Base-by-base conservation (phyloP, 2,329 filamentous ascomycete genomes). In the Nigrospora sphaerica region DNA sequence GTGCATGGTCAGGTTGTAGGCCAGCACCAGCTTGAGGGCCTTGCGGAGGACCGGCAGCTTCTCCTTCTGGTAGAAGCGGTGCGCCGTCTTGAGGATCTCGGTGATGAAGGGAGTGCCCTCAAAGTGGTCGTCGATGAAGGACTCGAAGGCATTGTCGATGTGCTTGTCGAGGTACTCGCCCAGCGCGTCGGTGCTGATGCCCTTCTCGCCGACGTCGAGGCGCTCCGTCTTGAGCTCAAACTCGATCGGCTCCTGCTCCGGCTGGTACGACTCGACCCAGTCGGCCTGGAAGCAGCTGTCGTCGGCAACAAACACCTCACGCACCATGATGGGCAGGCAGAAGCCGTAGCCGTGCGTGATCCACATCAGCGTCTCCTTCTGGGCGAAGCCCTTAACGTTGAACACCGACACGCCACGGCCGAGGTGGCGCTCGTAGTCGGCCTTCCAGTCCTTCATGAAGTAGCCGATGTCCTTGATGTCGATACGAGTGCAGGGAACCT, bases 391-490 rank as follows among this genome's bases (percentile, higher is more conserved):
- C 73, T 95, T 95, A 72, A 96, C 93, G 62, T 96, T 96, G 68
- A 86, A 91, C 42, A 95, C 86, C 2, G 90, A 95, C 63, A 96
- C 89, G 46, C 88, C 88, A 48, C 88, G 81, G 52, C 81, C 86
- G 56, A 93, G 80, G 63, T 96, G 91, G 57, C 90, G 85, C 70
- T 95, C 90, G 59, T 93, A 95, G 66, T 97, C 92, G 39, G 90
- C 91, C 71, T 92, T 95, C 91, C 91, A 97, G 68, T 96, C 92
- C 75, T 96, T 96, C 88, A 96, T 93, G 75, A 97, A 97, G 69
- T 95, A 95, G 38, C 83, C 88, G 60, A 97, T 95, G 60, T 97
- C 92, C 78, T 95, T 96, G 75, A 97, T 97, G 67, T 96, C 92
- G 61, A 96, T 95, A 51, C 92, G 87, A 36, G 92, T 97, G 75